Percentiles rank a stretch among this genome's conserved stretches.
phyloP scores from a whole-genome alignment of 345 rosid species.

The Dimocarpus longan region DNA sequence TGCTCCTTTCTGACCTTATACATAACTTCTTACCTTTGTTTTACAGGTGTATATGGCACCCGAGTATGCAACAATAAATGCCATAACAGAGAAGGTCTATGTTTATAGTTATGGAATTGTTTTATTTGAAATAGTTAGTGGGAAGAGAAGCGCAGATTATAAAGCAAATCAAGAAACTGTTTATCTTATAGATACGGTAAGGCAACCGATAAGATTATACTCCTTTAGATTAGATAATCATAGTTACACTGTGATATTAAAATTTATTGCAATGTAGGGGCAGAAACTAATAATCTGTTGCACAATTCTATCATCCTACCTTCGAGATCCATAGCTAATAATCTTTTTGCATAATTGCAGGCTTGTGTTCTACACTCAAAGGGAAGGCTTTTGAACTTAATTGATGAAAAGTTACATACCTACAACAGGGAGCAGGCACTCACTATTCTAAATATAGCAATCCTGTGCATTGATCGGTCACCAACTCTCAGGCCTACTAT shows the following conservation, averaged over 20 bases:
- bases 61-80: conserved; percentile 13
- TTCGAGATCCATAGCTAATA: not conserved
- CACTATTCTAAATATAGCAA: conserved; percentile 13
- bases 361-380: conserved; percentile 6
- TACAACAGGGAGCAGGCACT: not conserved
- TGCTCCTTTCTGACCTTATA: not conserved
- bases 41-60: conserved; percentile 29
- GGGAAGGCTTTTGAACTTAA: not conserved
- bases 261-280: no score
- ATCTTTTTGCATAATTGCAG: not conserved
- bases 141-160: conserved; percentile 3
- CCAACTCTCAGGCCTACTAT: conserved; percentile 25
- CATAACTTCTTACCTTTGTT: not conserved
- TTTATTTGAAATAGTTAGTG: conserved; percentile 28
- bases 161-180: conserved; percentile 4
- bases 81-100: conserved; percentile 23
- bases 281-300: not conserved
- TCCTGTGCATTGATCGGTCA: conserved; percentile 20
- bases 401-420: conserved; percentile 1
- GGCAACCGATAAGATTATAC: not conserved
- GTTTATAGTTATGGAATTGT: conserved; percentile 28
- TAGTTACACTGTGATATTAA: not conserved
- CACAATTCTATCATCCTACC: not conserved
- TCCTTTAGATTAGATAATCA: not conserved
- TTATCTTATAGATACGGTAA: conserved; percentile 23